A percentile compares a stretch with the other conserved stretches of the same genome.
Evolutionary conservation across 768 basidiomycete genomes (phyloP).

Genomic region (Tylopilus sp.): DNA sequence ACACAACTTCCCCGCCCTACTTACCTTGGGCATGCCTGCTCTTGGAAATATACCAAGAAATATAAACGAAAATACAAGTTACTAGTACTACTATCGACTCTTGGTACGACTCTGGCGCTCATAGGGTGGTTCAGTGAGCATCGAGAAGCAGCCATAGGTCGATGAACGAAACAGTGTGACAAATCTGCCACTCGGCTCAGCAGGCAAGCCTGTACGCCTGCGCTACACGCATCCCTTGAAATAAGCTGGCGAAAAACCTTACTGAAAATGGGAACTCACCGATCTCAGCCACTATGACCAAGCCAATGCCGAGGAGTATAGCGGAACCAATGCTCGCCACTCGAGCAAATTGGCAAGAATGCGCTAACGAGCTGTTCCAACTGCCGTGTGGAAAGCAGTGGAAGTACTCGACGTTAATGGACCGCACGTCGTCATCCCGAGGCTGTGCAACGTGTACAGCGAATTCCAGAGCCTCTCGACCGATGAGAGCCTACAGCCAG

Average conservation of each 20-base stretch:
- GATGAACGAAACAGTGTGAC: neutral
- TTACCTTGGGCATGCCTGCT: constrained; percentile 20
- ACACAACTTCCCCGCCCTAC: constrained; percentile 25
- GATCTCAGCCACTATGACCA: neutral
- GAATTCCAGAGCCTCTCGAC: constrained; percentile 9
- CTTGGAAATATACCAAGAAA: constrained; percentile 4
- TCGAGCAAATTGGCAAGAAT: neutral
- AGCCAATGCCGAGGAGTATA: neutral
- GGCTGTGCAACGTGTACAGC: constrained; percentile 23
- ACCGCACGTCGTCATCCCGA: constrained; percentile 13
- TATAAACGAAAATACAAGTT: constrained; percentile 11
- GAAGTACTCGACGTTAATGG: neutral
- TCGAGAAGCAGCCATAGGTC: neutral
- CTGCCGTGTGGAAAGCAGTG: neutral
- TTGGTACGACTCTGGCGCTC: neutral
- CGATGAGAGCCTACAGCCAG: neutral
- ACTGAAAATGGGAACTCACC: constrained; percentile 6
- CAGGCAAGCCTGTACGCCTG: neutral
- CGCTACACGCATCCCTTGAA: neutral
- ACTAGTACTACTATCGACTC: constrained; percentile 5
- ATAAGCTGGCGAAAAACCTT: neutral
- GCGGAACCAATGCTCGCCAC: neutral
- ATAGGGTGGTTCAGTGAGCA: neutral
- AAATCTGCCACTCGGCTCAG: constrained; percentile 4
- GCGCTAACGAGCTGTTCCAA: neutral